Evolutionary conservation across 495 filamentous ascomycete species (phyloP), one percentile per base, ranked within the genome.

Genomic region (Sphaerosporella brunnea): DNA sequence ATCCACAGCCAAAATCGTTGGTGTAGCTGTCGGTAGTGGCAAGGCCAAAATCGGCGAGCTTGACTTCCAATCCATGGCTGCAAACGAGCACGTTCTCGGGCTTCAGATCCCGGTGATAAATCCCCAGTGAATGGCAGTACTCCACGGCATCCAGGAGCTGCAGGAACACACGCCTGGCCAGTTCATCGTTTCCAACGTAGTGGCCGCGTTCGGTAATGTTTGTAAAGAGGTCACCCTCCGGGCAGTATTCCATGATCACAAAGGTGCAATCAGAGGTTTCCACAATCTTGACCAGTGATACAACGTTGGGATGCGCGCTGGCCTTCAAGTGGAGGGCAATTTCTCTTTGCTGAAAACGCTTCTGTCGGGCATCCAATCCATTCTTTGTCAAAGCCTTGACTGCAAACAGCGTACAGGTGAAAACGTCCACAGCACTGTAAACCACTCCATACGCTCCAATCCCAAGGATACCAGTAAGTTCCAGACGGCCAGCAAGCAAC

Each of bases 101-200:
- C 71, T 99, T 99, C 41, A 99, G 69, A 64, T 99, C 90, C 64
- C 90, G 74, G 65, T 96, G 90, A 70, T 93, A 99, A 55, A 99
- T 94, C 51, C 88, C 86, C 51, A 84, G 63, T 53, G 73, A 74
- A 66, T 99, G 90, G 74, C 90, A 96, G 63, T 84, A 80, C 56
- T 85, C 82, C 55, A 99, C 92, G 65, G 90, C 92, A 73, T 95
- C 85, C 75, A 99, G 66, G 62, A 96, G 83, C 64, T 99, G 90
- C 47, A 99, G 78, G 64, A 95, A 96, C 39, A 83, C 81, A 45
- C 70, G 71, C 66, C 78, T 87, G 73, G 79, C 84, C 67, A 92
- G 72, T 54, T 72, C 66, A 66, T 99, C 92, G 69, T 94, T 88
- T 63, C 84, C 83, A 49, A 93, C 78, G 66, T 88, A 99, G 57